phyloP scores from a whole-genome alignment of 75 land plant species.

The Selaginella tamariscina region DNA sequence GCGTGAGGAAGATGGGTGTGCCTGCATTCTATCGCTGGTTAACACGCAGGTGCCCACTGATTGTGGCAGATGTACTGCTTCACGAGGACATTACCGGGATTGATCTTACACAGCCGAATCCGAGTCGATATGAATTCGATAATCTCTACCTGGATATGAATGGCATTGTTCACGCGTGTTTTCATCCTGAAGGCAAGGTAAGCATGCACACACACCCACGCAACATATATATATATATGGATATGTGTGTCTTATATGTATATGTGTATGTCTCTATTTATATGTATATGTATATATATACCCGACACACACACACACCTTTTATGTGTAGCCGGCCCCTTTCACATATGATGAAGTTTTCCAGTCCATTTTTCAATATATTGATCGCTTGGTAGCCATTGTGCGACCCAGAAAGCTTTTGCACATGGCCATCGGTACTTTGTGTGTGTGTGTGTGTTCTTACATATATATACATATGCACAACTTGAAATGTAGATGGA shows the following conservation, averaged over 20 bases:
- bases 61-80: background rate
- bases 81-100: conserved; percentile 36
- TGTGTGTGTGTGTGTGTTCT: no score
- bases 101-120: background rate
- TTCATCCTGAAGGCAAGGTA: conserved; percentile 1
- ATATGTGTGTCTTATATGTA: no score
- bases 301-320: no score
- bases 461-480: background rate
- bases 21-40: background rate
- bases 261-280: no score
- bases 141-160: background rate
- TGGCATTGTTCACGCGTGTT: background rate
- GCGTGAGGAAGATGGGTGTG: background rate
- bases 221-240: no score
- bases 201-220: no score
- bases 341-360: conserved; percentile 54
- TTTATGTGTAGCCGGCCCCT: conserved; percentile 30
- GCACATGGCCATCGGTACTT: conserved; percentile 60
- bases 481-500: conserved; percentile 37
- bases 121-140: background rate
- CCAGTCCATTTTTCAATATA: conserved; percentile 59
- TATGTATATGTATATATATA: no score
- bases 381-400: conserved; percentile 55
- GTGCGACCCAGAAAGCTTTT: conserved; percentile 84
- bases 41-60: background rate